phyloP scores from a whole-genome alignment of 345 rosid species.

The Gossypium bickii region DNA sequence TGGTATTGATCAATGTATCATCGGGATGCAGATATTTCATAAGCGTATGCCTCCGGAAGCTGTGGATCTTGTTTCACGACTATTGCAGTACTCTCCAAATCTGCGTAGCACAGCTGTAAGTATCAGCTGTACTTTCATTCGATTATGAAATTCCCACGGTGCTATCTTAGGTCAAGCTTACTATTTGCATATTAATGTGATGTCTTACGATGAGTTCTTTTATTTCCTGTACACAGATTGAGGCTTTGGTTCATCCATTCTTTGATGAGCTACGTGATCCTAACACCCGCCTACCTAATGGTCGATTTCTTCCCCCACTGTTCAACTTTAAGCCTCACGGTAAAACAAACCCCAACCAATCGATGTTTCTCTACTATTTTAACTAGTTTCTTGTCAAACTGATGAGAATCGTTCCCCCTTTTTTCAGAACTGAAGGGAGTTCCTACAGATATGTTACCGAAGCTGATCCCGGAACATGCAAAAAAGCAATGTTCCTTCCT shows the following conservation, averaged over 20 bases:
- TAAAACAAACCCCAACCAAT: constrained; percentile 22
- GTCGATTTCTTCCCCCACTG: constrained; percentile 88
- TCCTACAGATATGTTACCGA: constrained; percentile 46
- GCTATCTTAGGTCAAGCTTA: neutral
- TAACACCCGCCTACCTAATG: constrained; percentile 68
- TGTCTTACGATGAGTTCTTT: neutral
- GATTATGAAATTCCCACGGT: no score
- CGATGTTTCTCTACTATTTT: neutral
- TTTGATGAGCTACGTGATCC: constrained; percentile 95
- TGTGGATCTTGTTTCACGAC: constrained; percentile 91
- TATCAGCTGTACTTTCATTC: neutral
- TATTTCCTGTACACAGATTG: constrained; percentile 51
- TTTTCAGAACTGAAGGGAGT: constrained; percentile 72
- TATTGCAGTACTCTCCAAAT: constrained; percentile 92
- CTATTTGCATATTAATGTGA: neutral
- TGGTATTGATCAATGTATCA: constrained; percentile 1
- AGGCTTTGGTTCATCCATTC: constrained; percentile 87
- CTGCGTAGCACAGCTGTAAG: constrained; percentile 93
- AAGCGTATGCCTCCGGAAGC: constrained; percentile 99
- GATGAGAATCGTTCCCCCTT: neutral
- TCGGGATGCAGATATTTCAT: constrained; percentile 63
- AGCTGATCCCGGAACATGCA: constrained; percentile 65
- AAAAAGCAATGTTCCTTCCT: constrained; percentile 50
- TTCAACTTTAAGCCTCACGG: constrained; percentile 93
- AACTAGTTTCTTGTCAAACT: neutral